Evolutionary conservation across 108 stramenopile species (phyloP).

Genomic region (Cyclostephanos tholiformis): DNA sequence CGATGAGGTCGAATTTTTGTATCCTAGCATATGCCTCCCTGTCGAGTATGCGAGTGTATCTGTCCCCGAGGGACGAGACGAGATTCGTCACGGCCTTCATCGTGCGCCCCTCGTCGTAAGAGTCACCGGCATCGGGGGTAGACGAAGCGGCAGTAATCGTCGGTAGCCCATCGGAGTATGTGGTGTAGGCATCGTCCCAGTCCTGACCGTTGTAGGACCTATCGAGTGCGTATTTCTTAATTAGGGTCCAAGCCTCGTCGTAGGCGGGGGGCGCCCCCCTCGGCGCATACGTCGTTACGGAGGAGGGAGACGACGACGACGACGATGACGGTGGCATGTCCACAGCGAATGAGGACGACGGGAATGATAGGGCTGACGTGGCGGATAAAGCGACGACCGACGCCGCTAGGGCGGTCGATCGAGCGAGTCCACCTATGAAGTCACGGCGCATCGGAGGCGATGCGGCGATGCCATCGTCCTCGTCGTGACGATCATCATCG

Average conservation of each 20-base stretch:
- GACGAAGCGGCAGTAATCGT: not conserved
- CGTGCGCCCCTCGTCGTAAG: slow-evolving; percentile 16
- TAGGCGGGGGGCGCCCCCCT: slow-evolving; percentile 40
- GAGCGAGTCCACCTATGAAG: slow-evolving; percentile 8
- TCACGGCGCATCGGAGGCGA: too few species aligned
- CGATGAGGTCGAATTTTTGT: slow-evolving; percentile 88
- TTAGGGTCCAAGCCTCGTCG: slow-evolving; percentile 79
- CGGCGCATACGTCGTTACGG: slow-evolving; percentile 2
- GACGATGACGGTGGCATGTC: not conserved
- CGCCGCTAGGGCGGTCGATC: slow-evolving; percentile 17
- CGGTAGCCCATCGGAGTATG: slow-evolving; percentile 27
- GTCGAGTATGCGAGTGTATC: slow-evolving; percentile 77
- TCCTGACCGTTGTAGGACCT: slow-evolving; percentile 66
- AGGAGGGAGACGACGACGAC: slow-evolving; percentile 3
- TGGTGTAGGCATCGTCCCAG: slow-evolving; percentile 47
- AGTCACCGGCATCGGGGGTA: slow-evolving; percentile 13
- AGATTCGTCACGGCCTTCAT: slow-evolving; percentile 73
- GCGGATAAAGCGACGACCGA: slow-evolving; percentile 16
- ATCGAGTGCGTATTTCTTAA: slow-evolving; percentile 81
- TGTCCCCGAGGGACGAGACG: slow-evolving; percentile 74
- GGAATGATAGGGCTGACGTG: slow-evolving; percentile 17
- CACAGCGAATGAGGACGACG: not conserved
- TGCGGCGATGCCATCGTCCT: too few species aligned
- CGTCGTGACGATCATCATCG: not conserved
- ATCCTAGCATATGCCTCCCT: slow-evolving; percentile 65